phyloP scores from a whole-genome alignment of 176 grass and related monocot genomes.

The Carex cristatella region DNA sequence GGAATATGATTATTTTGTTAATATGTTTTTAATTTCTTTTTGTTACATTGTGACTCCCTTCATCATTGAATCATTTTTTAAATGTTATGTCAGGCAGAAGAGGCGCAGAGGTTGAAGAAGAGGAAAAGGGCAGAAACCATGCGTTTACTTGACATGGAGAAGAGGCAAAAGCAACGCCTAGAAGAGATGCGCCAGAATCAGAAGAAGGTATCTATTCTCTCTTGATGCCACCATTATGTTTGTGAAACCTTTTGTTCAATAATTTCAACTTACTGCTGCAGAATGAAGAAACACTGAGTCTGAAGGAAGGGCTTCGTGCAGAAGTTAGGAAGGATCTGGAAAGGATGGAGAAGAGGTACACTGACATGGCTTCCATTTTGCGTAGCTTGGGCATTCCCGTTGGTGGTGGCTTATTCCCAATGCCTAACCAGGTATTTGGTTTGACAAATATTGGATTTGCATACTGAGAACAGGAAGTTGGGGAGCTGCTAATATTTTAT shows the following conservation, averaged over 20 bases:
- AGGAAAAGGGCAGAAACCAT: slow-evolving; percentile 63
- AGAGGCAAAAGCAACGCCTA: slow-evolving; percentile 88
- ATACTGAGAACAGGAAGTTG: background rate
- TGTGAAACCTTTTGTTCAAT: background rate
- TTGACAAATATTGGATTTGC: background rate
- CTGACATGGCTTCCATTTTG: slow-evolving; percentile 65
- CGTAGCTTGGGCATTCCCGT: slow-evolving; percentile 52
- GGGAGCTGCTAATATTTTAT: background rate
- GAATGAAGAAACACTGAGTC: slow-evolving; percentile 73
- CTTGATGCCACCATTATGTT: background rate
- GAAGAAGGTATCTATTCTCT: slow-evolving; percentile 49
- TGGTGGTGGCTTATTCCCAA: slow-evolving; percentile 32
- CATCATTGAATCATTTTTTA: slow-evolving; percentile 2
- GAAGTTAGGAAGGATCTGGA: slow-evolving; percentile 70
- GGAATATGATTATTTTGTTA: background rate
- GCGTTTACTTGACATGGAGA: slow-evolving; percentile 72
- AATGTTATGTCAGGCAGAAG: slow-evolving; percentile 55
- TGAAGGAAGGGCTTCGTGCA: slow-evolving; percentile 58
- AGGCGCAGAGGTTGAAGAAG: slow-evolving; percentile 71
- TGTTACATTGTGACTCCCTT: background rate
- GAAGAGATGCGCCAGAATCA: slow-evolving; percentile 86
- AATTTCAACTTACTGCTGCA: slow-evolving; percentile 32
- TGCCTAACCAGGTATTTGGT: slow-evolving; percentile 42
- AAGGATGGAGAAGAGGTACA: slow-evolving; percentile 47
- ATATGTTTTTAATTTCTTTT: background rate